Evolutionary conservation across 176 grass and related monocot species (phyloP), one percentile per base, ranked within the genome.

Genomic region (Cenchrus purpureus): DNA sequence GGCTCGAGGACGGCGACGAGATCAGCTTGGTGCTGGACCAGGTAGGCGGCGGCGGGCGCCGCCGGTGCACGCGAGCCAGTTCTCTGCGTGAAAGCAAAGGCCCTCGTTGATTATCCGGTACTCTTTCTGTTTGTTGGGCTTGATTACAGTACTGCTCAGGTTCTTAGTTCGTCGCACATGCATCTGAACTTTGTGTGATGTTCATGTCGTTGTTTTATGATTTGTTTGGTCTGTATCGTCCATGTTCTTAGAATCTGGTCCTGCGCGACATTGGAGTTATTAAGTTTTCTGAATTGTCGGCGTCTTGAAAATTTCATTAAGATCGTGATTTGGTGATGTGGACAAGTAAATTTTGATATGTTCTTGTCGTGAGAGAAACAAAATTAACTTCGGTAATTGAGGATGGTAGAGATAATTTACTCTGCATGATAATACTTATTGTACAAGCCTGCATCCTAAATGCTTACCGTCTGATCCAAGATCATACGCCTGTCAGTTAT

Each of bases 1-100:
- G 79, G 44, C n/a, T 87, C 43, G 1, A 77, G 10, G 86, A 87
- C 45, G 86, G 72, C 12, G 64, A 68, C 63, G 16, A 2, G 10
- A 87, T 82, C 63, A 0, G 5, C 19, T 17, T 82, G 25, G 3
- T 45, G 7, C 43, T 86, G n/a, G 0, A 2, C 0, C 2, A 16
- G 68, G 7, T 7, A 0, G 85, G 68, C 52, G 62, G 71, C 20
- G 53, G 52, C n/a, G 61, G 43, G 19, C 69, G 20, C 44, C 4
- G 3, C 37, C 37, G 37, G 68, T 7, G 53, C 32, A 4, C 74
- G 40, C 5, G n/a, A 25, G 76, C 0, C 57, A 1, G 43, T 3
- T 1, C 0, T 31, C 6, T 14, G 69, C 20, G 6, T 52, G n/a
- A 73, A 8, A 46, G 19, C 4, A n/a, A 5, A 17, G 11, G 3